Base-by-base conservation (phyloP, 2,329 filamentous ascomycete species). In the Calonectria pseudoturangicola region DNA sequence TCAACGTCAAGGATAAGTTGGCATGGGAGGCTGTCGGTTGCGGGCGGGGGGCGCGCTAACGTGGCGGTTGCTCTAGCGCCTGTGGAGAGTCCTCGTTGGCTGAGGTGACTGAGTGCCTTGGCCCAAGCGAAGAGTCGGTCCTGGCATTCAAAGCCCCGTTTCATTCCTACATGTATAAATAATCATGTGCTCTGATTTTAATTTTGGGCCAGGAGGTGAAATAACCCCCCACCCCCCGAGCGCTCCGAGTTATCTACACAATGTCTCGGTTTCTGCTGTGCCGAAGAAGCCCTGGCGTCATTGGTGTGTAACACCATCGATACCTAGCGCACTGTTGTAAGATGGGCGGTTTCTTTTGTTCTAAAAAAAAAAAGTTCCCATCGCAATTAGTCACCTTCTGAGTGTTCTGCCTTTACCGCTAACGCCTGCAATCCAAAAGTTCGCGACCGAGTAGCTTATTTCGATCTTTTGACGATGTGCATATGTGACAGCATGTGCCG, bases 41-140 rank as follows among this genome's bases (percentile, higher is more conserved):
- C 41, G 48, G 67, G 72, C 51, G 54, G 54, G 54, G 54, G 54
- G 54, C 64, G 67, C 70, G 75, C 77, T 78, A 80, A 76, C 68
- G 76, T 77, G 73, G 75, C 71, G 74, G 76, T 72, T 77, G 69
- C 50, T 76, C 70, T 77, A 76, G 76, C 73, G 73, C 72, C 65
- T 79, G 74, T 77, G 71, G 78, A 72, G 73, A 73, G 67, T 74
- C 71, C 25, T 64, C 60, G 70, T 27, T 67, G 67, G 72, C 75
- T 79, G 77, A 71, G 30, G 48, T 50, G 54, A 48, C 47, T 58
- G 67, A 60, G 70, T 50, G 27, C 50, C 39, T 71, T 71, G 33
- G 66, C 27, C 45, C 51, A 54, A 54, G 64, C 28, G 33, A 21
- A 15, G 36, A 33, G 28, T 54, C 63, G 27, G 30, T 30, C 45